phyloP scores from a whole-genome alignment of 257 asterid species.

The Przewalskia tangutica region DNA sequence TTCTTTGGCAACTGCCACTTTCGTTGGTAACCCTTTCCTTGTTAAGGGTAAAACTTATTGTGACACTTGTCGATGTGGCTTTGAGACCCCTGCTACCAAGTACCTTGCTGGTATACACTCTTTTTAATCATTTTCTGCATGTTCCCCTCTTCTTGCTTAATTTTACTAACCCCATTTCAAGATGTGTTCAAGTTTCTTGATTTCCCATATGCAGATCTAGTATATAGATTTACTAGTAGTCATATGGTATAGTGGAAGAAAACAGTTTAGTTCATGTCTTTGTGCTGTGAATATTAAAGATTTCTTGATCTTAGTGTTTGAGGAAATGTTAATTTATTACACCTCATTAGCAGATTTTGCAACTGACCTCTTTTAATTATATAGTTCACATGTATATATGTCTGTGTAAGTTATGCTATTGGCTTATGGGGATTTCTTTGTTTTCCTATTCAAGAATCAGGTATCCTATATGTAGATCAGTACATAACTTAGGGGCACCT shows the following conservation, averaged over 20 bases:
- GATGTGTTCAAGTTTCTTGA: neutral
- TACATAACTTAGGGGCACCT: too few relatives aligned
- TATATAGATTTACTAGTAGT: too few relatives aligned
- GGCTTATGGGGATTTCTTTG: neutral
- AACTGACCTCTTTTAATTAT: too few relatives aligned
- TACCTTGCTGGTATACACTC: slow-evolving; percentile 32
- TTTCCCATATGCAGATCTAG: too few relatives aligned
- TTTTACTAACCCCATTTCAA: neutral
- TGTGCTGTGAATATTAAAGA: neutral
- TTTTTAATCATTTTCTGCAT: neutral
- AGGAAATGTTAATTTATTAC: neutral
- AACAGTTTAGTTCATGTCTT: neutral
- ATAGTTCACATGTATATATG: neutral
- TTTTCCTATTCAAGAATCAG: too few relatives aligned
- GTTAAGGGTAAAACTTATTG: slow-evolving; percentile 48
- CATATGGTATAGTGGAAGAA: too few relatives aligned
- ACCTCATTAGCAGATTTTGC: neutral
- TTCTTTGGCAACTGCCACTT: slow-evolving; percentile 19
- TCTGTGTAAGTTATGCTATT: neutral
- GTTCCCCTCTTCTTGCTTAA: neutral
- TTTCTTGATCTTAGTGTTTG: neutral
- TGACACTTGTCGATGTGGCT: slow-evolving; percentile 81
- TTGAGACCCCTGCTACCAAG: slow-evolving; percentile 42
- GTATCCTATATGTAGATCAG: too few relatives aligned
- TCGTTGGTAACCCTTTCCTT: slow-evolving; percentile 11